Percentiles rank a stretch among this genome's conserved stretches.
Evolutionary conservation across 805 yeast genomes (phyloP).

Genomic region (Wickerhamiella bombiphila): DNA sequence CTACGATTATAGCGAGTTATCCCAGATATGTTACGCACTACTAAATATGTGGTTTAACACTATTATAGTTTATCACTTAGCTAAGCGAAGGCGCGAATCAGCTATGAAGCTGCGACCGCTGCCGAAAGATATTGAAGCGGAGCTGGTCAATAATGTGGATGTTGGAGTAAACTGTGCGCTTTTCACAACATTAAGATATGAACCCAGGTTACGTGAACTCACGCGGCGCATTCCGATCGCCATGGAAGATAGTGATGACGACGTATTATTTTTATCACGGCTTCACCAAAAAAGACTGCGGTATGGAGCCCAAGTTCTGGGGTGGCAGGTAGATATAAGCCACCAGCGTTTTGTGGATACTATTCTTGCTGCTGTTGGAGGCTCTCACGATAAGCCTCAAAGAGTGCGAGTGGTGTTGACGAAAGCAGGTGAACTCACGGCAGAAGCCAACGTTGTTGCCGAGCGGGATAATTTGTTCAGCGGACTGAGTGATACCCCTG

Average conservation of each 20-base stretch:
- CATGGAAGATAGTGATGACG: slow-evolving; percentile 18
- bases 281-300: slow-evolving; percentile 50
- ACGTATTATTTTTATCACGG: slow-evolving; percentile 43
- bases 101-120: slow-evolving; percentile 15
- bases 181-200: slow-evolving; percentile 62
- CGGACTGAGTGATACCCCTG: slow-evolving; percentile 17
- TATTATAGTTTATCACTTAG: no score
- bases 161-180: slow-evolving; percentile 31
- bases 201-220: slow-evolving; percentile 36
- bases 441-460: slow-evolving; percentile 26
- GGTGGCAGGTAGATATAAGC: slow-evolving; percentile 32
- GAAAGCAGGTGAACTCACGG: slow-evolving; percentile 25
- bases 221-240: slow-evolving; percentile 19
- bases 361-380: slow-evolving; percentile 19
- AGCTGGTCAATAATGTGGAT: not conserved
- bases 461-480: slow-evolving; percentile 19
- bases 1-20: slow-evolving; percentile 1
- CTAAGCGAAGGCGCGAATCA: no score
- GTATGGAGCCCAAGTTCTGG: slow-evolving; percentile 40
- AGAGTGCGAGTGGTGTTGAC: slow-evolving; percentile 36
- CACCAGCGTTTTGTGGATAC: slow-evolving; percentile 29
- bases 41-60: no score
- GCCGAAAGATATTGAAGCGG: slow-evolving; percentile 11
- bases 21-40: no score
- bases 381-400: slow-evolving; percentile 22